These are phyloP conservation scores for Scopulariopsis brevicaulis DNA, from an alignment of 2,329 filamentous ascomycete genomes.

Conservation along the genomic window DNA sequence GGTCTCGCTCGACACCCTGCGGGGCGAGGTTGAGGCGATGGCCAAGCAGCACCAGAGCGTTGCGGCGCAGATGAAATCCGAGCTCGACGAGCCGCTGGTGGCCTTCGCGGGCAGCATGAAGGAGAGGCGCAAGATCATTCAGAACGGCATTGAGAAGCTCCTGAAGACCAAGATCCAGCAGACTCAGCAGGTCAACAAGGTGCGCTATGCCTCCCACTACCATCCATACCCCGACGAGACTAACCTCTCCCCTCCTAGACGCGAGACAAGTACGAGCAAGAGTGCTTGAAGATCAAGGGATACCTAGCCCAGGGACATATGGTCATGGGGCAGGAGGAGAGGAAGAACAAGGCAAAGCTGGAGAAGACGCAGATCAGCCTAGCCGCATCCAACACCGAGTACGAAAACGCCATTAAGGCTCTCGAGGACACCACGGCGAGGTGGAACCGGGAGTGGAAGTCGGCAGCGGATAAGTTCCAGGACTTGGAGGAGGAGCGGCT, in stretches of 20 bases:
- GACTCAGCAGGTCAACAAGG: slow-evolving; percentile 85
- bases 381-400: slow-evolving; percentile 82
- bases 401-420: slow-evolving; percentile 84
- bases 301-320: slow-evolving; percentile 98
- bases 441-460: slow-evolving; percentile 98
- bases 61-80: slow-evolving; percentile 87
- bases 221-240: no score
- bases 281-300: slow-evolving; percentile 95
- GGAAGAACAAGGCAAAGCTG: slow-evolving; percentile 96
- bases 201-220: slow-evolving; percentile 20
- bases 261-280: slow-evolving; percentile 90
- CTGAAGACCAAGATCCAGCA: slow-evolving; percentile 90
- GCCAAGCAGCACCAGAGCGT: slow-evolving; percentile 87
- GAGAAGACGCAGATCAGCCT: slow-evolving; percentile 98
- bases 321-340: slow-evolving; percentile 99
- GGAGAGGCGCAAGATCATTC: slow-evolving; percentile 91
- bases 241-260: slow-evolving; percentile 37
- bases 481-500: slow-evolving; percentile 94
- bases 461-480: slow-evolving; percentile 96
- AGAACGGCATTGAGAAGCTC: slow-evolving; percentile 86
- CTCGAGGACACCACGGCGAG: slow-evolving; percentile 89
- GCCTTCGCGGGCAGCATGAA: slow-evolving; percentile 95
- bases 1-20: slow-evolving; percentile 74
- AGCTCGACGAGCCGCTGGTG: slow-evolving; percentile 84
- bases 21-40: slow-evolving; percentile 85